Percentiles rank a stretch among this genome's conserved stretches.
These are phyloP conservation scores for Rhodotorula sp. DNA, from an alignment of 1,284 basidiomycete species.

Conservation along the genomic window DNA sequence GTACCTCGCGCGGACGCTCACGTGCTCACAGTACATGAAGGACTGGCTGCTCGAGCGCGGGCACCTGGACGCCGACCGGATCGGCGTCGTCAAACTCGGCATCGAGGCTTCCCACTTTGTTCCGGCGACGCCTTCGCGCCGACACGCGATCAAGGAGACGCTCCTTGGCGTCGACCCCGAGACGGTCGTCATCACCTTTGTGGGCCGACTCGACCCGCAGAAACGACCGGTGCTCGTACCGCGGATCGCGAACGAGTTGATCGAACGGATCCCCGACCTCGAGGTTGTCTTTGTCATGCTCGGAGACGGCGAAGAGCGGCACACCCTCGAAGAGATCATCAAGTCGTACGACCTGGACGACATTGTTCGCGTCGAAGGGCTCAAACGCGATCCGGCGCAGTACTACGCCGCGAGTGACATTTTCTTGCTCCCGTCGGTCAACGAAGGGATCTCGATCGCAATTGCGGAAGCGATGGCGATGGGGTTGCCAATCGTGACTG, in stretches of 20 bases:
- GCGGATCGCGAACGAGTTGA: constrained; percentile 25
- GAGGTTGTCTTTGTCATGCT: constrained; percentile 40
- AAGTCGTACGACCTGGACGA: constrained; percentile 10
- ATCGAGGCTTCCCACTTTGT: constrained; percentile 32
- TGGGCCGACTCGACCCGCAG: constrained; percentile 40
- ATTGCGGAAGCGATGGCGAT: constrained; percentile 43
- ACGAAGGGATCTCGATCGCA: constrained; percentile 41
- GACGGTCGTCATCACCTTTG: constrained; percentile 33
- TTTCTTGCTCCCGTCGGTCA: constrained; percentile 39
- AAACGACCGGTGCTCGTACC: constrained; percentile 37
- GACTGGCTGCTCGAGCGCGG: constrained; percentile 36
- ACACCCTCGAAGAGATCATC: constrained; percentile 6
- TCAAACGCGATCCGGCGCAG: constrained; percentile 16
- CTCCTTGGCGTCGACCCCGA: constrained; percentile 26
- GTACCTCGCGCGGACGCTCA: constrained; percentile 42
- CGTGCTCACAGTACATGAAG: constrained; percentile 40
- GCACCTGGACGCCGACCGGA: constrained; percentile 27
- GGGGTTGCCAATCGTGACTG: constrained; percentile 37
- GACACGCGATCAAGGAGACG: constrained; percentile 15
- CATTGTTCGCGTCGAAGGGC: constrained; percentile 27
- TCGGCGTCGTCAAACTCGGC: constrained; percentile 44
- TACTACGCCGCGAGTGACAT: constrained; percentile 31
- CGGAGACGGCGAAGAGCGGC: constrained; percentile 31
- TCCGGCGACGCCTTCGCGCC: constrained; percentile 7
- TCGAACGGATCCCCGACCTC: constrained; percentile 16